Conservation (phyloP, 139 green algal genomes). For the Eudorina sp. region DNA sequence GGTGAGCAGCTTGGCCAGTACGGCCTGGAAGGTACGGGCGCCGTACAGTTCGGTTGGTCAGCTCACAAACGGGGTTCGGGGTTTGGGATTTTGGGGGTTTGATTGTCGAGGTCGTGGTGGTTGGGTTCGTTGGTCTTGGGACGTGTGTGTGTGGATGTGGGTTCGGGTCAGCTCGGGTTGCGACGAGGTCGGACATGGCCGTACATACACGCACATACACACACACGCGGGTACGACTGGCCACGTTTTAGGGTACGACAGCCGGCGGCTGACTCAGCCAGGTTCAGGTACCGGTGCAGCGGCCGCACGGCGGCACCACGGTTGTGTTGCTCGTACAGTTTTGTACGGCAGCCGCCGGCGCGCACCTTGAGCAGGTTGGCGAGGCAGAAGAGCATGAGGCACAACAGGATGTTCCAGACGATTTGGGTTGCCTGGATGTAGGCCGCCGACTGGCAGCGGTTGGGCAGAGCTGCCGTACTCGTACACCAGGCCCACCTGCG, state of each 20-base stretch:
- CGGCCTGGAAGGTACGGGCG: constrained; percentile 10
- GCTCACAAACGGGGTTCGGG: neutral
- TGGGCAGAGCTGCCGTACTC: neutral
- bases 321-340: too few species aligned
- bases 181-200: neutral
- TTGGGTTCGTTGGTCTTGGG: too few species aligned
- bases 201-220: neutral
- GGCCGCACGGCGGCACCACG: too few species aligned
- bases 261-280: too few species aligned
- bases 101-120: neutral
- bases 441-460: constrained; percentile 7
- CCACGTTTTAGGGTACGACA: too few species aligned
- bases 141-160: too few species aligned
- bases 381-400: constrained; percentile 75
- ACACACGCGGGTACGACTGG: too few species aligned
- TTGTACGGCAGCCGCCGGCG: neutral
- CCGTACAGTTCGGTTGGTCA: neutral
- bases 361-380: constrained; percentile 80
- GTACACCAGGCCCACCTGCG: constrained; percentile 28
- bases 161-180: too few species aligned
- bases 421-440: constrained; percentile 44
- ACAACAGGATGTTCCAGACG: constrained; percentile 69
- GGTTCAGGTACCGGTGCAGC: too few species aligned
- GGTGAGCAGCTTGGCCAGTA: constrained; percentile 78
- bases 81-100: neutral